These are phyloP conservation scores for Ulmus americana DNA, from an alignment of 331 rosid genomes.

Conservation along the genomic window DNA sequence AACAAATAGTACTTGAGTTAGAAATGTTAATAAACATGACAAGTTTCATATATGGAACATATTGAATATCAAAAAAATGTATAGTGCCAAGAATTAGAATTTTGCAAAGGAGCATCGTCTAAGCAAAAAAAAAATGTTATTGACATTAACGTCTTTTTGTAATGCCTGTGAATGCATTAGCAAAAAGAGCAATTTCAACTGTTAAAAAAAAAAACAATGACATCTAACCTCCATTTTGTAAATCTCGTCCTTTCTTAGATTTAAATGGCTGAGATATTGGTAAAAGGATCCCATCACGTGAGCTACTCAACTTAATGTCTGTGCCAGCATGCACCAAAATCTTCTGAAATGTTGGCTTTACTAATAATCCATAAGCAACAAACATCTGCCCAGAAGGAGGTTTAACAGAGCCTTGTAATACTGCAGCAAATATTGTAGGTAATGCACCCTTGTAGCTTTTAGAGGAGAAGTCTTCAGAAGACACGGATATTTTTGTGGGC, in stretches of 20 bases:
- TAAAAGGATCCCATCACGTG: conserved; percentile 73
- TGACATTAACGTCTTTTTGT: neutral
- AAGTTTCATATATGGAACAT: neutral
- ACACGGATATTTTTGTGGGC: conserved; percentile 63
- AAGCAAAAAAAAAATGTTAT: neutral
- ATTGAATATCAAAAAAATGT: neutral
- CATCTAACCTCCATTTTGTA: conserved; percentile 44
- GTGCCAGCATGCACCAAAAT: conserved; percentile 59
- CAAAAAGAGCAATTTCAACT: neutral
- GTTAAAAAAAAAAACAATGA: neutral
- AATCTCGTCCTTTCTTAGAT: conserved; percentile 52
- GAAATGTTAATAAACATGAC: neutral
- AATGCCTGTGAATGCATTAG: neutral
- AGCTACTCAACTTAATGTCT: conserved; percentile 57
- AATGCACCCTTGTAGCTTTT: conserved; percentile 47
- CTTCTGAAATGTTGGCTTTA: conserved; percentile 76
- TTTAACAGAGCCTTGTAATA: conserved; percentile 47
- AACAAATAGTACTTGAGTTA: conserved; percentile 7
- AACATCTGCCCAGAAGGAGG: conserved; percentile 58
- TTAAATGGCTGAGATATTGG: conserved; percentile 53
- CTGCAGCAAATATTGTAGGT: conserved; percentile 77
- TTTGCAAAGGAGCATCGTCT: neutral
- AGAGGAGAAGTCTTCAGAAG: conserved; percentile 46
- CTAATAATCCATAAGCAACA: conserved; percentile 68
- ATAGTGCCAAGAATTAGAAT: neutral